A percentile compares a stretch with the other conserved stretches of the same genome.
phyloP scores from a whole-genome alignment of 441 rosid species.

The Dalechampia spathulata region DNA sequence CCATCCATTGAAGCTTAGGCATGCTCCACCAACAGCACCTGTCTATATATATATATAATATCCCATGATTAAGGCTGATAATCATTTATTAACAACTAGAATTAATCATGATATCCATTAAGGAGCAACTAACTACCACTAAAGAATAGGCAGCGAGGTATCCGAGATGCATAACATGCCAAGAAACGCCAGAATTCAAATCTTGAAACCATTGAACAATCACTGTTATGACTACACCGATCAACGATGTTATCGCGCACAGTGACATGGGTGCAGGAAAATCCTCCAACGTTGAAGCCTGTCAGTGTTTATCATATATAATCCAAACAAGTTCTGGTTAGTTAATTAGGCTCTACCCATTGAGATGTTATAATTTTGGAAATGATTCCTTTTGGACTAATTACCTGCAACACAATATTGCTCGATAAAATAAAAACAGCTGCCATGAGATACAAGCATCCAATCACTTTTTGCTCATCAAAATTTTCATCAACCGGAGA shows the following conservation, averaged over 20 bases:
- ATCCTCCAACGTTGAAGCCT: conserved; percentile 63
- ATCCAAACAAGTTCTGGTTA: no score
- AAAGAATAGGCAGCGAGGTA: conserved; percentile 40
- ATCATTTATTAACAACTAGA: no score
- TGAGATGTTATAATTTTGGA: no score
- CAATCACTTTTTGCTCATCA: conserved; percentile 50
- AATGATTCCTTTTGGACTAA: no score
- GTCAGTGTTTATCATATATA: no score
- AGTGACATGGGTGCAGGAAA: conserved; percentile 88
- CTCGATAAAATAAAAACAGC: conserved; percentile 48
- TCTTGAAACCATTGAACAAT: conserved; percentile 37
- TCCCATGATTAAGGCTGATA: no score
- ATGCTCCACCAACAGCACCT: conserved; percentile 57
- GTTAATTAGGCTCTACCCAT: no score
- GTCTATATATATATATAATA: no score
- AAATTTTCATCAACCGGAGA: conserved; percentile 9
- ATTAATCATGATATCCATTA: no score
- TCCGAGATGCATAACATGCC: conserved; percentile 31
- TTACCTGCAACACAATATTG: conserved; percentile 67
- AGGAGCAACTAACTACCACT: conserved; percentile 42
- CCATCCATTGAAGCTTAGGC: conserved; percentile 90
- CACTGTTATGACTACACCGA: conserved; percentile 57
- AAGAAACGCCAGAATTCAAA: conserved; percentile 22
- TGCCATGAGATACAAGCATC: conserved; percentile 60
- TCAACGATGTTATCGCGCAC: conserved; percentile 64